These are phyloP conservation scores for Leersia perrieri DNA, from an alignment of 176 grass and related monocot genomes.

Conservation along the genomic window DNA sequence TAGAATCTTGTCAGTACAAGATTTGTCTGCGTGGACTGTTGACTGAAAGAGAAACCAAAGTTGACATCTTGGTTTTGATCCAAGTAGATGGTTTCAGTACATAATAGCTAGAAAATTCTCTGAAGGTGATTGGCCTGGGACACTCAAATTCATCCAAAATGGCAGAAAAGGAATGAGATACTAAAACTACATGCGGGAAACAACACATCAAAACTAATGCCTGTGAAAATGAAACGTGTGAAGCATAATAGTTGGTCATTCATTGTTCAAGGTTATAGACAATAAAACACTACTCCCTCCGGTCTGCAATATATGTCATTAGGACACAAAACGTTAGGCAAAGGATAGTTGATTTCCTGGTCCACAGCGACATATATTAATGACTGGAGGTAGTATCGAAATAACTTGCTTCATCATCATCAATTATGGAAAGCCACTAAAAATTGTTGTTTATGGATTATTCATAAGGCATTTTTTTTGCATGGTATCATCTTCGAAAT, in stretches of 20 bases:
- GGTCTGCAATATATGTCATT: too few species aligned
- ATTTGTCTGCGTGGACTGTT: background rate
- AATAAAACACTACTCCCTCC: slow-evolving; percentile 1
- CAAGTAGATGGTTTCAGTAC: background rate
- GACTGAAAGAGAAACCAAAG: background rate
- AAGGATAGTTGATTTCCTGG: too few species aligned
- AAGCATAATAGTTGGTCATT: background rate
- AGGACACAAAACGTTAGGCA: too few species aligned
- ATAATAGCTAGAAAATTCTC: background rate
- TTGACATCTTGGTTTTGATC: background rate
- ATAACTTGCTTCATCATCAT: slow-evolving; percentile 27
- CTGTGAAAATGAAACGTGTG: background rate
- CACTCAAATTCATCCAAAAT: background rate
- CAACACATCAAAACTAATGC: background rate
- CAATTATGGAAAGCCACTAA: slow-evolving; percentile 35
- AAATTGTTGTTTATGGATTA: slow-evolving; percentile 39
- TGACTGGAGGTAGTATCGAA: too few species aligned
- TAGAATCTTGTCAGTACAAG: background rate
- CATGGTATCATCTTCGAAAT: slow-evolving; percentile 44
- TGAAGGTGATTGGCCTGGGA: background rate
- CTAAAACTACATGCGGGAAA: background rate
- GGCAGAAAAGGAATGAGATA: background rate
- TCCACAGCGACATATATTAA: too few species aligned
- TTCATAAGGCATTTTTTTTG: slow-evolving; percentile 42
- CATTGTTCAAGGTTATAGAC: background rate